These are phyloP conservation scores for Plasmopara viticola DNA, from an alignment of 352 stramenopile genomes.

Conservation along the genomic window DNA sequence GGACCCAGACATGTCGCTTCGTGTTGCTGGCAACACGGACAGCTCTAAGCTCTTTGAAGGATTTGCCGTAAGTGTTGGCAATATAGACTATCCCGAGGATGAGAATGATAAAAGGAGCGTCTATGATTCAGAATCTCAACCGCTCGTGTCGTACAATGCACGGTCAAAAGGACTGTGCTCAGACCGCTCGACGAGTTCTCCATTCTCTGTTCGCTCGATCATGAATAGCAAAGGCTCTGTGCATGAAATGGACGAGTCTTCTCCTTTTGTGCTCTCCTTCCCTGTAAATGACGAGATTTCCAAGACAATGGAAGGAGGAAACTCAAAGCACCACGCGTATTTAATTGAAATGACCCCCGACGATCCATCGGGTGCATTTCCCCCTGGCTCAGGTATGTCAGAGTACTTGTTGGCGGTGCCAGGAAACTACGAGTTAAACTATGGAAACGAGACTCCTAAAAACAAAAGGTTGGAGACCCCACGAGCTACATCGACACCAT, in stretches of 20 bases:
- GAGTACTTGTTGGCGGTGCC: conserved; percentile 73
- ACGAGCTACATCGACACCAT: conserved; percentile 22
- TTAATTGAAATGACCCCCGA: conserved; percentile 66
- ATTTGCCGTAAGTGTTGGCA: conserved; percentile 65
- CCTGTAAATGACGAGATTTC: conserved; percentile 61
- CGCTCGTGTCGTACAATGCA: conserved; percentile 34
- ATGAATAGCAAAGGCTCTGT: conserved; percentile 29
- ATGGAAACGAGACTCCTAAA: conserved; percentile 25
- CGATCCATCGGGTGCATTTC: conserved; percentile 36
- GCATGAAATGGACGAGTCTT: conserved; percentile 29
- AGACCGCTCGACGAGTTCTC: conserved; percentile 38
- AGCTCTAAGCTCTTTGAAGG: conserved; percentile 50
- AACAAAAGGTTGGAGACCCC: conserved; percentile 22
- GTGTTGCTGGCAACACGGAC: conserved; percentile 55
- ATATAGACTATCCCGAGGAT: conserved; percentile 34
- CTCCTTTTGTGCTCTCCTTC: conserved; percentile 68
- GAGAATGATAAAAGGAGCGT: conserved; percentile 15
- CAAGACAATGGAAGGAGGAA: conserved; percentile 43
- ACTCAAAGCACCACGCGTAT: conserved; percentile 57
- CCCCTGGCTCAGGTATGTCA: conserved; percentile 29
- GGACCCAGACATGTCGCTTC: conserved; percentile 58
- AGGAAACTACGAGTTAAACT: conserved; percentile 28
- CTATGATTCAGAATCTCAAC: conserved; percentile 35
- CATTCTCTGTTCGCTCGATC: conserved; percentile 34
- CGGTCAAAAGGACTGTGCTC: conserved; percentile 41